These are phyloP conservation scores for Dothistroma pini DNA, from an alignment of 2,329 filamentous ascomycete species.

Conservation along the genomic window DNA sequence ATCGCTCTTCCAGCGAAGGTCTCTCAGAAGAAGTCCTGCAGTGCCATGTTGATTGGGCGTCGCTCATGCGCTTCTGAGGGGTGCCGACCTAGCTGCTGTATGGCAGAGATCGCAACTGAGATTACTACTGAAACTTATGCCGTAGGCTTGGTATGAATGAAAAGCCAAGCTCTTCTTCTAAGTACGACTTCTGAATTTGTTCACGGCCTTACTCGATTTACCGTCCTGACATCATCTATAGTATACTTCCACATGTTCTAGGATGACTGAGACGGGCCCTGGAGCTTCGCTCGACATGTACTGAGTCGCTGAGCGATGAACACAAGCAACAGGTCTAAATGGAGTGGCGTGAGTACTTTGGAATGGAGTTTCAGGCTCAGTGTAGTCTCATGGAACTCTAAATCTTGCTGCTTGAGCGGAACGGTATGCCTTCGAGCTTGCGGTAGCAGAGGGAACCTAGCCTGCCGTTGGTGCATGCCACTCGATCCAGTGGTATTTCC, in stretches of 20 bases:
- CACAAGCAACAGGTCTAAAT: no score
- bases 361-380: neutral
- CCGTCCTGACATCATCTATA: neutral
- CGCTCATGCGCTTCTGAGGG: neutral
- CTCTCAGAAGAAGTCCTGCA: slow-evolving; percentile 5
- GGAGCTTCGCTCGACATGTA: neutral
- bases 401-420: slow-evolving; percentile 1
- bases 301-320: neutral
- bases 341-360: neutral
- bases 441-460: neutral
- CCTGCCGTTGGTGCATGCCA: no score
- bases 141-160: neutral
- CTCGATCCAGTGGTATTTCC: no score
- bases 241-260: neutral
- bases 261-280: neutral
- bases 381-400: neutral
- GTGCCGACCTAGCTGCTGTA: neutral
- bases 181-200: neutral
- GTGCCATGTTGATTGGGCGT: neutral
- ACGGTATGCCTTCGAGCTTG: neutral
- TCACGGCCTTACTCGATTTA: neutral
- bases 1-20: slow-evolving; percentile 8
- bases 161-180: neutral
- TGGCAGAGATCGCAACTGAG: neutral
- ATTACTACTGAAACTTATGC: neutral